phyloP scores from a whole-genome alignment of 1,284 basidiomycete genomes.

The Exobasidium rhododendri region DNA sequence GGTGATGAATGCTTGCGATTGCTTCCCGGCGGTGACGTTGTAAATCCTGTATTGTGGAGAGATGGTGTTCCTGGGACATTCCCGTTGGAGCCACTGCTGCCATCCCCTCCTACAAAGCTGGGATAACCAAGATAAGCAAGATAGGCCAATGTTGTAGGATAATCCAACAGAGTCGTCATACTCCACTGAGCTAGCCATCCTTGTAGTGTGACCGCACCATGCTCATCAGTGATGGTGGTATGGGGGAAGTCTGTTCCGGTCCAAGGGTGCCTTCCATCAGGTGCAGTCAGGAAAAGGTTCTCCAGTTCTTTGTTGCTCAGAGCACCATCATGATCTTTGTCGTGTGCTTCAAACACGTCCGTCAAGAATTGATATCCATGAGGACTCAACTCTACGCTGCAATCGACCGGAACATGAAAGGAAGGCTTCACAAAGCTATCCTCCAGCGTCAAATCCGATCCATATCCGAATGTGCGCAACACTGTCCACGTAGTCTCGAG shows the following conservation, averaged over 20 bases:
- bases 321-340: conserved; percentile 95
- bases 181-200: conserved; percentile 99
- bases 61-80: neutral
- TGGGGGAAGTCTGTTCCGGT: conserved; percentile 41
- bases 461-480: conserved; percentile 89
- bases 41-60: conserved; percentile 2
- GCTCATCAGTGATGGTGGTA: conserved; percentile 82
- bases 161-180: conserved; percentile 93
- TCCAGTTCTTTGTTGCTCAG: conserved; percentile 80
- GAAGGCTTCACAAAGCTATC: conserved; percentile 55
- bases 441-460: conserved; percentile 77
- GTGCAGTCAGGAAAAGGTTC: conserved; percentile 86
- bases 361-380: conserved; percentile 95
- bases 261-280: conserved; percentile 59
- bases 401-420: conserved; percentile 90
- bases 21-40: conserved; percentile 4
- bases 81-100: neutral
- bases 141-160: conserved; percentile 85
- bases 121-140: conserved; percentile 91
- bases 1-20: neutral
- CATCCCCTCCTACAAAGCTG: conserved; percentile 28
- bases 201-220: conserved; percentile 86
- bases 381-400: conserved; percentile 88
- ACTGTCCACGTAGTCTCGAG: conserved; percentile 99
- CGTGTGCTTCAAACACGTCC: conserved; percentile 92